These are phyloP conservation scores for Nectriaceae sp. DNA, from an alignment of 2,329 filamentous ascomycete species.

Conservation along the genomic window DNA sequence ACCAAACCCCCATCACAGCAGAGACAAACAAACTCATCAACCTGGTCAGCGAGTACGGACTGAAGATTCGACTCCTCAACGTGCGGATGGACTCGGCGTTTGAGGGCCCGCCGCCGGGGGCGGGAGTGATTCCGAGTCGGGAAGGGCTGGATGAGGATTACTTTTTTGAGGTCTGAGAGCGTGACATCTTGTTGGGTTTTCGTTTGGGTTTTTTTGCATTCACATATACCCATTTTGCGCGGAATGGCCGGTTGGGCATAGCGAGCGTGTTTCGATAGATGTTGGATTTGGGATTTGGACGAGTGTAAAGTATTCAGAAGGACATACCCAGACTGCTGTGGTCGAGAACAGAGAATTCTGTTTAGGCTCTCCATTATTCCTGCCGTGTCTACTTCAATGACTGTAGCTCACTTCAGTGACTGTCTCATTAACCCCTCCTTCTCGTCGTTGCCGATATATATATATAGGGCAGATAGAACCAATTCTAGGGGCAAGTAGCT, in stretches of 20 bases:
- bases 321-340: too few species aligned
- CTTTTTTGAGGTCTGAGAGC: constrained; percentile 73
- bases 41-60: constrained; percentile 83
- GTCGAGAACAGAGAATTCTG: too few species aligned
- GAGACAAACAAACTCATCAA: constrained; percentile 90
- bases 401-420: too few species aligned
- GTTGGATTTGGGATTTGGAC: constrained; percentile 4
- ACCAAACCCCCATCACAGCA: constrained; percentile 94
- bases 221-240: constrained; percentile 6
- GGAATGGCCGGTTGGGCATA: constrained; percentile 8
- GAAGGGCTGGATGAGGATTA: constrained; percentile 91
- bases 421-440: too few species aligned
- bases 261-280: constrained; percentile 13
- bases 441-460: too few species aligned
- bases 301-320: too few species aligned
- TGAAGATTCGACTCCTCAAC: constrained; percentile 91
- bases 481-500: too few species aligned
- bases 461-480: too few species aligned
- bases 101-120: constrained; percentile 66
- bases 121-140: constrained; percentile 75
- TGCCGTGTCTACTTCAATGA: too few species aligned
- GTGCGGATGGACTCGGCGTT: constrained; percentile 80
- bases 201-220: constrained; percentile 9
- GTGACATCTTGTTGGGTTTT: neutral
- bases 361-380: too few species aligned